These are phyloP conservation scores for Cercospora janseana DNA, from an alignment of 2,329 filamentous ascomycete species.

Conservation along the genomic window DNA sequence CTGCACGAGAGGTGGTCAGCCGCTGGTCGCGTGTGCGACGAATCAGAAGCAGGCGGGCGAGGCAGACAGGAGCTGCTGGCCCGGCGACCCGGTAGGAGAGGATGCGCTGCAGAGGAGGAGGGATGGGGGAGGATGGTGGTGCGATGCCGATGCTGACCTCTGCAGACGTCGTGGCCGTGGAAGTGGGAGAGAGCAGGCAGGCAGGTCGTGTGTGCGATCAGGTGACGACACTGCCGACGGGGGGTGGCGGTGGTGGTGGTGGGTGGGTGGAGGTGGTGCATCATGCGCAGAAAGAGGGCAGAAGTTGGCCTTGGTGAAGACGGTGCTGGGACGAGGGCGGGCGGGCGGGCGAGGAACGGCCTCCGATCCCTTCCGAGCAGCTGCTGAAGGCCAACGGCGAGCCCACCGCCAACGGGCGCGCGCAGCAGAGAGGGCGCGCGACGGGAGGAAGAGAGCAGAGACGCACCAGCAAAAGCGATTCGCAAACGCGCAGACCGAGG, in stretches of 20 bases:
- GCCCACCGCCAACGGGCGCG: not conserved
- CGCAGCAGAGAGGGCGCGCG: not conserved
- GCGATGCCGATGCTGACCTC: not conserved
- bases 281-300: not conserved
- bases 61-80: constrained; percentile 9
- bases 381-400: not conserved
- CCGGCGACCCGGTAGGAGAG: constrained; percentile 12
- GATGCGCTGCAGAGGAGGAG: constrained; percentile 4
- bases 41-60: constrained; percentile 17
- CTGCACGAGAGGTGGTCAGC: constrained; percentile 26
- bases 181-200: not conserved
- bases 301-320: no score
- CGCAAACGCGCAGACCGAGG: no score
- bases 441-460: not conserved
- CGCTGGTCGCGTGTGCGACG: constrained; percentile 18
- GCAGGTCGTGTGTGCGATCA: not conserved
- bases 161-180: not conserved
- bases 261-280: not conserved
- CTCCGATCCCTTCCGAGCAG: no score
- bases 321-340: no score
- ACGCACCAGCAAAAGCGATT: not conserved
- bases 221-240: constrained; percentile 1
- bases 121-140: constrained; percentile 3
- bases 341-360: no score
- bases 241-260: not conserved